A percentile compares a stretch with the other conserved stretches of the same genome.
These are phyloP conservation scores for Xylaria sp. DNA, from an alignment of 2,329 filamentous ascomycete species.

Conservation along the genomic window DNA sequence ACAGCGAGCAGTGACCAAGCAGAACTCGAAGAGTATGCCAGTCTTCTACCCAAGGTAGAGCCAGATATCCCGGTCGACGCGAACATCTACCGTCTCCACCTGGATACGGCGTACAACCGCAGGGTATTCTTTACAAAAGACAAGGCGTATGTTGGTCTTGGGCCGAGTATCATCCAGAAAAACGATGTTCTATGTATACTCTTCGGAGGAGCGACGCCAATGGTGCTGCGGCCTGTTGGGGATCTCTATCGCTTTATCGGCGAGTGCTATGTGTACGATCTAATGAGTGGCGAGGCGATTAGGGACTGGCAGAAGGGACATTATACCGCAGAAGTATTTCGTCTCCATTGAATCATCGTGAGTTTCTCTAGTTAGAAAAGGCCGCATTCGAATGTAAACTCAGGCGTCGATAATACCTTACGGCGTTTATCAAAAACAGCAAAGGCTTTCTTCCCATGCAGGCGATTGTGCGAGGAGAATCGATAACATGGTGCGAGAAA, in stretches of 20 bases:
- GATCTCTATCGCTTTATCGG: constrained; percentile 13
- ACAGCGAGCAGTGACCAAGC: neutral
- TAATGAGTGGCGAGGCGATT: constrained; percentile 17
- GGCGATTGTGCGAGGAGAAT: too few species aligned
- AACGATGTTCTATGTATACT: neutral
- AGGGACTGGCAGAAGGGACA: constrained; percentile 9
- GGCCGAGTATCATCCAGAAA: neutral
- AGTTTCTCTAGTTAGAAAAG: too few species aligned
- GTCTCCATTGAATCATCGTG: neutral
- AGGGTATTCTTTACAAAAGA: neutral
- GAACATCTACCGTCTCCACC: neutral
- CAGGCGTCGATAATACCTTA: too few species aligned
- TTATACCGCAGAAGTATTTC: neutral
- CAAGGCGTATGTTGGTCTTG: neutral
- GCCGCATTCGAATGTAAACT: too few species aligned
- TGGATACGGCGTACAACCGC: neutral
- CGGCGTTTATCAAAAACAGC: too few species aligned
- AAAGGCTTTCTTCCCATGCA: too few species aligned
- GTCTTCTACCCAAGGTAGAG: neutral
- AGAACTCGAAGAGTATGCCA: neutral
- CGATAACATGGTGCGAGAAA: too few species aligned
- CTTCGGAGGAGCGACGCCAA: neutral
- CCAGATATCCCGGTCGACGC: neutral
- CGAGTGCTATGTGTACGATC: constrained; percentile 20
- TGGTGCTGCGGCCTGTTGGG: constrained; percentile 3